Conservation (phyloP, 2,329 filamentous ascomycete genomes). For the Dactylellina parvicollis region DNA sequence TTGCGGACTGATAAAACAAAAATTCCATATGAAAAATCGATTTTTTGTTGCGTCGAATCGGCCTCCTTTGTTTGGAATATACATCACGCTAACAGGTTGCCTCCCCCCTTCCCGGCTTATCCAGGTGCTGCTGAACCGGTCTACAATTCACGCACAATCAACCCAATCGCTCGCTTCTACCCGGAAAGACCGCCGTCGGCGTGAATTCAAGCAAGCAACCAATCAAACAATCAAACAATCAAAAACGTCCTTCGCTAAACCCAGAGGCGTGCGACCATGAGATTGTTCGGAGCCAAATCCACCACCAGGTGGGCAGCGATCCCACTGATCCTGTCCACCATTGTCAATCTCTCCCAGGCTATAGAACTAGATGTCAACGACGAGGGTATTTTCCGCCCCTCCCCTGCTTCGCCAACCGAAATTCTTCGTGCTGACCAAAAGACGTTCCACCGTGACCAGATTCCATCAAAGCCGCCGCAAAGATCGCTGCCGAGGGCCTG, state of each 20-base stretch:
- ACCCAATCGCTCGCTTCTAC: not conserved
- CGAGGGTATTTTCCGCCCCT: slow-evolving; percentile 53
- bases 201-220: too few relatives aligned
- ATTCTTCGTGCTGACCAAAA: too few relatives aligned
- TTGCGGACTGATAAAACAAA: too few relatives aligned
- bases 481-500: slow-evolving; percentile 64
- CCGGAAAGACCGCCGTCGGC: slow-evolving; percentile 5
- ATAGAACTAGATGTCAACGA: slow-evolving; percentile 40
- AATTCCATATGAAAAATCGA: too few relatives aligned
- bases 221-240: too few relatives aligned
- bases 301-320: slow-evolving; percentile 28
- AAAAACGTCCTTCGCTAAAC: not conserved
- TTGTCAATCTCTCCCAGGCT: slow-evolving; percentile 20
- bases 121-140: not conserved
- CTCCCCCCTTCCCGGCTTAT: not conserved
- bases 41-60: not conserved
- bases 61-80: not conserved
- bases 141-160: not conserved
- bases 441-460: slow-evolving; percentile 52
- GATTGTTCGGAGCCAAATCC: slow-evolving; percentile 24
- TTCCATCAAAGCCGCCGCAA: slow-evolving; percentile 57
- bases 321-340: slow-evolving; percentile 26
- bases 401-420: slow-evolving; percentile 52
- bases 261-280: slow-evolving; percentile 27
- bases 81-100: not conserved